Evolutionary conservation across 2,329 filamentous ascomycete species (phyloP).

Genomic region (Albophoma yamanashiensis): DNA sequence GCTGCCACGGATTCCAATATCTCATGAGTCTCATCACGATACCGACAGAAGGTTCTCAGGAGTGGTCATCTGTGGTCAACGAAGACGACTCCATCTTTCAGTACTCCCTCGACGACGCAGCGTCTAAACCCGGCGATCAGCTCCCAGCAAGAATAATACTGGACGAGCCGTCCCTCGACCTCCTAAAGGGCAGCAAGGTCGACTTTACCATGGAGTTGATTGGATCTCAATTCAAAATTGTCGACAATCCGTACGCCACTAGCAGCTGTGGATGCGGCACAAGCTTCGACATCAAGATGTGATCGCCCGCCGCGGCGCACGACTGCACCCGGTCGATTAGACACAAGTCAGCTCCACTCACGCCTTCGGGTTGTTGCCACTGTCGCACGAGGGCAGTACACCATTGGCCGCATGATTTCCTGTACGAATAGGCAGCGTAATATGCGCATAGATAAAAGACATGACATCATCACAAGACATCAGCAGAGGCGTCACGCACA

Average conservation of each 20-base stretch:
- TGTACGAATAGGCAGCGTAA: background rate
- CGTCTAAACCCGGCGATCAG: constrained; percentile 14
- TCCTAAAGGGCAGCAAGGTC: constrained; percentile 87
- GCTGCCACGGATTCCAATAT: constrained; percentile 97
- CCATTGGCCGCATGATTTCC: background rate
- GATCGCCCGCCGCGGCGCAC: constrained; percentile 5
- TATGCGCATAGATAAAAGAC: background rate
- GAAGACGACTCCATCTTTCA: constrained; percentile 87
- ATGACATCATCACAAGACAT: constrained; percentile 1
- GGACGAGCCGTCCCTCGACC: constrained; percentile 75
- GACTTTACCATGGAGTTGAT: constrained; percentile 97
- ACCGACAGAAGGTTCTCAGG: constrained; percentile 26
- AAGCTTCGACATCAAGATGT: constrained; percentile 86
- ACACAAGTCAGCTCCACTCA: background rate
- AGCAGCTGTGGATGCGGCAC: constrained; percentile 97
- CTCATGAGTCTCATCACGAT: constrained; percentile 74
- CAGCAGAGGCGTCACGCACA: constrained; percentile 1
- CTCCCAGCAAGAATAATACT: constrained; percentile 68
- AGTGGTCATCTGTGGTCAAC: constrained; percentile 26
- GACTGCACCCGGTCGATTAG: background rate
- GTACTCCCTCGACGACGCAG: constrained; percentile 42
- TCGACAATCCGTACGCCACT: constrained; percentile 81
- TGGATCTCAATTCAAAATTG: constrained; percentile 81
- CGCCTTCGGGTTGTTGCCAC: background rate
- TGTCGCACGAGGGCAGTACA: background rate